Conservation (phyloP, 441 rosid species). For the Flueggea neowawraea region DNA sequence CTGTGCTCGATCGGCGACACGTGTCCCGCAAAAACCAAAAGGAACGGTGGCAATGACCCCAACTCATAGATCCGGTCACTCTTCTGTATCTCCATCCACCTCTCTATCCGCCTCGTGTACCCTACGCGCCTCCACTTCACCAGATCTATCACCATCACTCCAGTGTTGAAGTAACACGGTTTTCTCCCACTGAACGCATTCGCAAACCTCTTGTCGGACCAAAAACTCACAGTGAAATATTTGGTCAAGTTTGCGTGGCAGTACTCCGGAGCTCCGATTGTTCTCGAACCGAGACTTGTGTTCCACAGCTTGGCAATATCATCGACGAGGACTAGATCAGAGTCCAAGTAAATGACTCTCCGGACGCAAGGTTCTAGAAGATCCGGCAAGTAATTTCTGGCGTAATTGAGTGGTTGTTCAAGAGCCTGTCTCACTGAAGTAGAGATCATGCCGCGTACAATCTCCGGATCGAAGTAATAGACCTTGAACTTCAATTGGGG, state of each 20-base stretch:
- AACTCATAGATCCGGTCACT: slow-evolving; percentile 73
- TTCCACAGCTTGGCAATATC: slow-evolving; percentile 75
- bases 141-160: slow-evolving; percentile 93
- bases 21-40: slow-evolving; percentile 71
- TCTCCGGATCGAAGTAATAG: slow-evolving; percentile 76
- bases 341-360: slow-evolving; percentile 75
- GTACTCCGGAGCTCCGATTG: slow-evolving; percentile 90
- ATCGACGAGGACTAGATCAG: slow-evolving; percentile 81
- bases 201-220: slow-evolving; percentile 52
- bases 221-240: slow-evolving; percentile 68
- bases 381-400: slow-evolving; percentile 81
- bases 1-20: slow-evolving; percentile 88
- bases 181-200: slow-evolving; percentile 50
- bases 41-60: slow-evolving; percentile 82
- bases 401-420: slow-evolving; percentile 89
- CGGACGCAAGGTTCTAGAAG: slow-evolving; percentile 75
- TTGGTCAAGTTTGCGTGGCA: slow-evolving; percentile 84
- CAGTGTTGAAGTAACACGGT: slow-evolving; percentile 85
- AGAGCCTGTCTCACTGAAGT: slow-evolving; percentile 88
- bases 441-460: slow-evolving; percentile 67
- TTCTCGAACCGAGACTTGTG: slow-evolving; percentile 46
- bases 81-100: slow-evolving; percentile 93
- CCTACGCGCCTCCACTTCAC: slow-evolving; percentile 68
- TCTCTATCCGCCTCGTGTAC: slow-evolving; percentile 71
- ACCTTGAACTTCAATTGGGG: slow-evolving; percentile 70